Evolutionary conservation across 2,329 filamentous ascomycete genomes (phyloP).

Genomic region (Xylaria sp.): DNA sequence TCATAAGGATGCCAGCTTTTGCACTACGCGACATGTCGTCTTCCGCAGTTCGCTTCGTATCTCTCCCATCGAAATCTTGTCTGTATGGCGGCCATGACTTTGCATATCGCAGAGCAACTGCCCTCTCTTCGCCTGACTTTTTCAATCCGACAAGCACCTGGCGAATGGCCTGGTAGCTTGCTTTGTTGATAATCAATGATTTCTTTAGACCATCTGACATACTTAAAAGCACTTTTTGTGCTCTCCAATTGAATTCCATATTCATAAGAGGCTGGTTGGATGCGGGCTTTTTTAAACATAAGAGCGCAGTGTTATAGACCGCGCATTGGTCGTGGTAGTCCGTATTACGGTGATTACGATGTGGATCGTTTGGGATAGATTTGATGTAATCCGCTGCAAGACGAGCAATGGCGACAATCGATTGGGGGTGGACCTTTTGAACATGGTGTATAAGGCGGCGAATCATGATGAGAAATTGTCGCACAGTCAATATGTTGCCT

Average conservation of each 20-base stretch:
- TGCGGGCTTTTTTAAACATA: constrained; percentile 52
- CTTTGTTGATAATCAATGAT: constrained; percentile 61
- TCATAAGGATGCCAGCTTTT: constrained; percentile 63
- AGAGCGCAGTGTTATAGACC: constrained; percentile 56
- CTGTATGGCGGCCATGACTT: constrained; percentile 71
- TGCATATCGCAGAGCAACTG: constrained; percentile 59
- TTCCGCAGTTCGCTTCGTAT: constrained; percentile 62
- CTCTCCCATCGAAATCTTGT: constrained; percentile 66
- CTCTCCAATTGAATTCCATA: constrained; percentile 65
- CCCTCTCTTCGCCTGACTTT: constrained; percentile 63
- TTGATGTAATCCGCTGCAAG: constrained; percentile 48
- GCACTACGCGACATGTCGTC: constrained; percentile 65
- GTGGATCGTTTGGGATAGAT: constrained; percentile 37
- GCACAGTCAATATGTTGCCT: constrained; percentile 27
- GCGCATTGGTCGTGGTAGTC: constrained; percentile 48
- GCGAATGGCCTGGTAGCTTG: constrained; percentile 65
- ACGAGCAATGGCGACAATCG: constrained; percentile 47
- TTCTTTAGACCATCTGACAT: constrained; percentile 60
- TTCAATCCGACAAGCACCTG: constrained; percentile 62
- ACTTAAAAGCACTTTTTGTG: constrained; percentile 63
- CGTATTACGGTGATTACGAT: constrained; percentile 30
- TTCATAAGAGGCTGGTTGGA: constrained; percentile 50
- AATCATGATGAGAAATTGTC: constrained; percentile 43
- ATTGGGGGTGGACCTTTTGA: constrained; percentile 45
- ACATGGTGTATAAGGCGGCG: constrained; percentile 44